Evolutionary conservation across 345 rosid genomes (phyloP).

Genomic region (Eucalyptus marginata): DNA sequence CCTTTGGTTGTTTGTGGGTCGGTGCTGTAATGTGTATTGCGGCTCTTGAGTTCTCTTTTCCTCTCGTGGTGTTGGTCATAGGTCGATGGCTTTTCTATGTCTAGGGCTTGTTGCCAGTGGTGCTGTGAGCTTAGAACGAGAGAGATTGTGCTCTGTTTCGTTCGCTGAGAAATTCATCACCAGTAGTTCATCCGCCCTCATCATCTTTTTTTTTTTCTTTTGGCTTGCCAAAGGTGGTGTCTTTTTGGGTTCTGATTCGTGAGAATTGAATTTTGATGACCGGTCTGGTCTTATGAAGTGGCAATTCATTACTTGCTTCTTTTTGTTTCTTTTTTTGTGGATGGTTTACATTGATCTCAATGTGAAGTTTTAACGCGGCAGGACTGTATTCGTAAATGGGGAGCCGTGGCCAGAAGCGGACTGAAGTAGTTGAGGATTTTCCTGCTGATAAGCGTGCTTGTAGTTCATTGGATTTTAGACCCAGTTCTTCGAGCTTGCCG

Average conservation of each 20-base stretch:
- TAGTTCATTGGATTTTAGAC: constrained; percentile 59
- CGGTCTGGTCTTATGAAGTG: neutral
- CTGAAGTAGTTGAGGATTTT: constrained; percentile 55
- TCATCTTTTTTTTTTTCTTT: neutral
- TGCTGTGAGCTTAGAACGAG: neutral
- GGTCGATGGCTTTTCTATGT: neutral
- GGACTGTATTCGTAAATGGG: constrained; percentile 27
- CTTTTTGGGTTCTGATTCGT: neutral
- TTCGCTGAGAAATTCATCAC: neutral
- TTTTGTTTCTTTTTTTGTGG: neutral
- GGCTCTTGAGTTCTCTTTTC: neutral
- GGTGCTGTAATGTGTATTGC: neutral
- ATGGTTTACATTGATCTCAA: neutral
- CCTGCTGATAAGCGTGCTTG: constrained; percentile 98
- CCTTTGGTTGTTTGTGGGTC: neutral
- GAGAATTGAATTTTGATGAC: neutral
- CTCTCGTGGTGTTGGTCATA: neutral
- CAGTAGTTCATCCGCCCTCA: neutral
- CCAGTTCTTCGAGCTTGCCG: constrained; percentile 24
- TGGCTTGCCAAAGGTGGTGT: neutral
- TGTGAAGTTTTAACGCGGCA: neutral
- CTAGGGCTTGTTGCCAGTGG: neutral
- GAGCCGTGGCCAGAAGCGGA: constrained; percentile 86
- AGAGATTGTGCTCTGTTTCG: neutral
- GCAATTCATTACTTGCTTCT: neutral